A percentile compares a stretch with the other conserved stretches of the same genome.
phyloP scores from a whole-genome alignment of 2,329 filamentous ascomycete genomes.

The Ceratocystis cacaofunesta region DNA sequence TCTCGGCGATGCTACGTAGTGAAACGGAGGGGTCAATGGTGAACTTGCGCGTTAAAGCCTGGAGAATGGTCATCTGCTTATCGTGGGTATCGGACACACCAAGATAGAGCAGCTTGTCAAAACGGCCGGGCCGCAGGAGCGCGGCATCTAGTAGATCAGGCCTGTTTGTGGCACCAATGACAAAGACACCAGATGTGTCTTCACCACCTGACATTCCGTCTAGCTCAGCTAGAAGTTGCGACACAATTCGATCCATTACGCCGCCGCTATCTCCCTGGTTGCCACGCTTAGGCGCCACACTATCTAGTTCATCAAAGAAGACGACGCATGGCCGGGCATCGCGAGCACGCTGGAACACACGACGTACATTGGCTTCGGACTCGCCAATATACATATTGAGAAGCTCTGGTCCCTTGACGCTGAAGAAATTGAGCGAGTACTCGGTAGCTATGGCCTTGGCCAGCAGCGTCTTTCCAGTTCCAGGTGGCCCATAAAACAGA shows the following conservation, averaged over 20 bases:
- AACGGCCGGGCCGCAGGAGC: conserved; percentile 72
- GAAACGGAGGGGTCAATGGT: conserved; percentile 67
- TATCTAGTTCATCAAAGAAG: conserved; percentile 88
- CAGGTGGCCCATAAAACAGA: conserved; percentile 79
- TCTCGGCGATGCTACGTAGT: conserved; percentile 55
- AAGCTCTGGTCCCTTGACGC: conserved; percentile 78
- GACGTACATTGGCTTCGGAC: conserved; percentile 78
- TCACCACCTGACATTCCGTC: conserved; percentile 68
- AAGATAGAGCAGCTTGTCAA: conserved; percentile 97
- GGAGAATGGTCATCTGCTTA: conserved; percentile 86
- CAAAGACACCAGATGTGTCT: conserved; percentile 73
- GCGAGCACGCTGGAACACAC: conserved; percentile 74
- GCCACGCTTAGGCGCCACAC: conserved; percentile 86
- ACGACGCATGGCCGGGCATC: conserved; percentile 80
- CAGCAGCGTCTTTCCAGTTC: conserved; percentile 82
- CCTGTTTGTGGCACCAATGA: conserved; percentile 90
- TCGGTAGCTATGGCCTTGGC: conserved; percentile 89
- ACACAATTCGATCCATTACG: conserved; percentile 96
- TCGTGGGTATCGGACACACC: conserved; percentile 94
- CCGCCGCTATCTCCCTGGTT: conserved; percentile 95
- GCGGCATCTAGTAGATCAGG: conserved; percentile 88
- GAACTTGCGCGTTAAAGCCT: conserved; percentile 94
- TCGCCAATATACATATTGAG: conserved; percentile 96
- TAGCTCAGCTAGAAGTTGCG: conserved; percentile 81
- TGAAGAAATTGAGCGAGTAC: conserved; percentile 90